phyloP scores from a whole-genome alignment of 2,329 filamentous ascomycete genomes.

The Hirsutella thompsonii region DNA sequence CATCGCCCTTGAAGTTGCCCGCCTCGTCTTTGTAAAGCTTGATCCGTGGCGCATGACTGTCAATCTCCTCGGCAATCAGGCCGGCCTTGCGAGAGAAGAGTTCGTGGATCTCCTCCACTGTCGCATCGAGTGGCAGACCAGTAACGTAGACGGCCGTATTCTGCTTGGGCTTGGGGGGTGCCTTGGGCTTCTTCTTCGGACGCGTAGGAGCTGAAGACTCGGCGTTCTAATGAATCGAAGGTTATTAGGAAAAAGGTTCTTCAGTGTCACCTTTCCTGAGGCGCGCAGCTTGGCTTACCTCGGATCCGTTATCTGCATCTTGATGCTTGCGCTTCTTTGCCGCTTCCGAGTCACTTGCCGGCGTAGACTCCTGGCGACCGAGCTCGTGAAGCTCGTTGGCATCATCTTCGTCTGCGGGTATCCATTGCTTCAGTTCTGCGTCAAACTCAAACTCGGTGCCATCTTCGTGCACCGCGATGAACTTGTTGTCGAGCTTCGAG shows the following conservation, averaged over 20 bases:
- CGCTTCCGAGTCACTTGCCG: slow-evolving; percentile 11
- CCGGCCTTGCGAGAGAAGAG: slow-evolving; percentile 76
- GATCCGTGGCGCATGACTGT: slow-evolving; percentile 75
- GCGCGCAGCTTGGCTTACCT: slow-evolving; percentile 33
- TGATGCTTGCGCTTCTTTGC: slow-evolving; percentile 29
- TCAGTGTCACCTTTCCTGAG: too few relatives aligned
- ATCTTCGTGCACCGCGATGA: slow-evolving; percentile 72
- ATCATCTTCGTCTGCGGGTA: slow-evolving; percentile 39
- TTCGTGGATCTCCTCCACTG: slow-evolving; percentile 66
- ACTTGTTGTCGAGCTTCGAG: slow-evolving; percentile 71
- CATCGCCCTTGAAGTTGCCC: slow-evolving; percentile 86
- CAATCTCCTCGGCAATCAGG: slow-evolving; percentile 88
- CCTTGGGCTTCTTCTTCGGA: slow-evolving; percentile 32
- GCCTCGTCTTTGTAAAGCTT: slow-evolving; percentile 79
- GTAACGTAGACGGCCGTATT: slow-evolving; percentile 93
- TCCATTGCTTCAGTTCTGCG: slow-evolving; percentile 57
- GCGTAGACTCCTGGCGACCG: slow-evolving; percentile 12
- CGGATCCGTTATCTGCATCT: slow-evolving; percentile 21
- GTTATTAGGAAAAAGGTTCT: too few relatives aligned
- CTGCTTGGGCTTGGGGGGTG: slow-evolving; percentile 39
- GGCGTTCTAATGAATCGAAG: slow-evolving; percentile 9
- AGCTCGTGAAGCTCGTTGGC: slow-evolving; percentile 24
- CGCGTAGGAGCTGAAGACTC: slow-evolving; percentile 23
- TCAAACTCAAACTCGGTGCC: slow-evolving; percentile 81
- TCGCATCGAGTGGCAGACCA: slow-evolving; percentile 68